phyloP scores from a whole-genome alignment of 2,329 filamentous ascomycete species.

The Stylonectria norvegica region DNA sequence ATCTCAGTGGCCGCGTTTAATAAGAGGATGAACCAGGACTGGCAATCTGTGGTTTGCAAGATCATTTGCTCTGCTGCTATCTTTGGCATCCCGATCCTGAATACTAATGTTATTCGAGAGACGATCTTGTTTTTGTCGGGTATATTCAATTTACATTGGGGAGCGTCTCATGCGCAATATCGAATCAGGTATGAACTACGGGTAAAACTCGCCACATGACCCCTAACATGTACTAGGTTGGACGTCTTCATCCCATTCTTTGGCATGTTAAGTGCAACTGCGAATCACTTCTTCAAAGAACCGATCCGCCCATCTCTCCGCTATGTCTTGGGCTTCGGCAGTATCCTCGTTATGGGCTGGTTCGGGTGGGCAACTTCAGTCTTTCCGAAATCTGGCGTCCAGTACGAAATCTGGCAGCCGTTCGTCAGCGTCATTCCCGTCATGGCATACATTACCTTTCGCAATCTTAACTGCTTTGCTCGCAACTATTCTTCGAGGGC shows the following conservation, averaged over 20 bases:
- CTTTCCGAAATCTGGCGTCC: background rate
- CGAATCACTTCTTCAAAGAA: background rate
- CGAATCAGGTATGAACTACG: too few species aligned
- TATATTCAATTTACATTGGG: background rate
- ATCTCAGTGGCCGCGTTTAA: slow-evolving; percentile 39
- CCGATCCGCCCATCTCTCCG: background rate
- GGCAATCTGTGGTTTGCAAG: background rate
- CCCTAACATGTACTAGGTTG: too few species aligned
- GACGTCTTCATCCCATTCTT: slow-evolving; percentile 16
- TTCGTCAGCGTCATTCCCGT: slow-evolving; percentile 54
- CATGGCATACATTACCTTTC: slow-evolving; percentile 48
- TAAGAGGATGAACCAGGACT: background rate
- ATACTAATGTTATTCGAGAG: background rate
- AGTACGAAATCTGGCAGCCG: slow-evolving; percentile 26
- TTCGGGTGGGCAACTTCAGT: background rate
- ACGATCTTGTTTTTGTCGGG: background rate
- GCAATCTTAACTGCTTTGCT: slow-evolving; percentile 37
- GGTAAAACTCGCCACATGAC: slow-evolving; percentile 29
- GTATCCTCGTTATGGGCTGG: background rate
- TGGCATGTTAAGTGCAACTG: background rate
- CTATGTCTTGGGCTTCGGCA: background rate
- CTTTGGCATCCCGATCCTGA: background rate
- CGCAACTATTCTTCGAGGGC: slow-evolving; percentile 35
- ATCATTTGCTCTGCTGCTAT: background rate
- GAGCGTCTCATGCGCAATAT: background rate